Evolutionary conservation across 2,329 filamentous ascomycete genomes (phyloP).

Genomic region (Ascochyta fabae): DNA sequence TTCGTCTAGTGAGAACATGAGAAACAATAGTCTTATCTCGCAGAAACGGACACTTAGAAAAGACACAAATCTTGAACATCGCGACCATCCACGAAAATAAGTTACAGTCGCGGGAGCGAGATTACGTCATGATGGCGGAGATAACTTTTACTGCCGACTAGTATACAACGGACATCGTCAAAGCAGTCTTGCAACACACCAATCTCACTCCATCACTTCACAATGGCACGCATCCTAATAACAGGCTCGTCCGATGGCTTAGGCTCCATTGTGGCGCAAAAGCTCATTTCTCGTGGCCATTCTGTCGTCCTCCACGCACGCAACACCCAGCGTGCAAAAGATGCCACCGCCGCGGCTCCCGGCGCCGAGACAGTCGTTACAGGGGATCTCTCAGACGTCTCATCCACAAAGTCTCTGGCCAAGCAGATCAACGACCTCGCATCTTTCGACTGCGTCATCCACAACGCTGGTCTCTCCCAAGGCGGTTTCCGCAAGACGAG

Average conservation of each 20-base stretch:
- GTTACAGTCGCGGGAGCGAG: no score
- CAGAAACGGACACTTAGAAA: no score
- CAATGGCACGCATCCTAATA: slow-evolving; percentile 59
- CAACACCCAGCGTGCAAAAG: slow-evolving; percentile 59
- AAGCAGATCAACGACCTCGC: slow-evolving; percentile 57
- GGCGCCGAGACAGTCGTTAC: slow-evolving; percentile 59
- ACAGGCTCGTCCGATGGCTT: slow-evolving; percentile 66
- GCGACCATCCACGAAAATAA: no score
- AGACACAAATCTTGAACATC: not conserved
- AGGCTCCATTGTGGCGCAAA: slow-evolving; percentile 59
- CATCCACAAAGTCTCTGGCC: slow-evolving; percentile 60
- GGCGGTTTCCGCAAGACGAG: slow-evolving; percentile 53
- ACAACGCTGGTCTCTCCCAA: slow-evolving; percentile 63
- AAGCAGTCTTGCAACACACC: not conserved
- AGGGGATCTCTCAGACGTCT: slow-evolving; percentile 60
- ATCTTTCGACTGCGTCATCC: slow-evolving; percentile 62
- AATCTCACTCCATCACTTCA: not conserved
- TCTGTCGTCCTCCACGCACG: slow-evolving; percentile 64
- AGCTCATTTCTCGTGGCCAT: slow-evolving; percentile 60
- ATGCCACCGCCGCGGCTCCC: slow-evolving; percentile 57
- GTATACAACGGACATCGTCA: no score
- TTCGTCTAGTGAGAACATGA: no score
- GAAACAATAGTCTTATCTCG: no score
- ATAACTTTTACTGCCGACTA: no score
- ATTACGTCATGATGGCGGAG: no score